Conservation (phyloP, 208 protist genomes). For the Crithidia acanthocephali region DNA sequence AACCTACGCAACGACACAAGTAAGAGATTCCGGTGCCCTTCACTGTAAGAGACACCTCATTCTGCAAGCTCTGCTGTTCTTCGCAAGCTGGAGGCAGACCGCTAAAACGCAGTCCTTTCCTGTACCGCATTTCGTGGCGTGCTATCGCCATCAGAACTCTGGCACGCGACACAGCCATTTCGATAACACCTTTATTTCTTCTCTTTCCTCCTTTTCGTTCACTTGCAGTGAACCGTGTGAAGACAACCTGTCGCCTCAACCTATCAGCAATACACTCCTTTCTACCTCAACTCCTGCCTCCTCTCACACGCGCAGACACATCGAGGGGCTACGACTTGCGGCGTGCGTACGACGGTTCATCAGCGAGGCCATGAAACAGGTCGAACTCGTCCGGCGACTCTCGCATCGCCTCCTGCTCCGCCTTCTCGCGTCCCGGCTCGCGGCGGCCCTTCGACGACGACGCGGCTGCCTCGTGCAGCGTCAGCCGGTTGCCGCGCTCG, state of each 20-base stretch:
- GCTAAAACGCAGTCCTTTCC: too few species aligned
- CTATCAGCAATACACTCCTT: too few species aligned
- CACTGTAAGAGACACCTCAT: too few species aligned
- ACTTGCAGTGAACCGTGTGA: not conserved
- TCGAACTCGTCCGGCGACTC: constrained; percentile 83
- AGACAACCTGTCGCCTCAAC: not conserved
- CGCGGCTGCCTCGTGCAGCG: constrained; percentile 29
- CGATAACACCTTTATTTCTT: too few species aligned
- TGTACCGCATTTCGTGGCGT: not conserved
- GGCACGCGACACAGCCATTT: too few species aligned
- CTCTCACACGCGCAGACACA: constrained; percentile 1
- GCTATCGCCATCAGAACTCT: too few species aligned
- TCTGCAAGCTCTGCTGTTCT: too few species aligned
- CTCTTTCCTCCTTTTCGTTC: too few species aligned
- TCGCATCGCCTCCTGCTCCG: constrained; percentile 77
- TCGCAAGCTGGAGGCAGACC: too few species aligned
- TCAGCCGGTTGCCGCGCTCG: constrained; percentile 71
- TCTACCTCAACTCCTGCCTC: constrained; percentile 4
- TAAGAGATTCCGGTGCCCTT: too few species aligned
- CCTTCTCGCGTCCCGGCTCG: constrained; percentile 41
- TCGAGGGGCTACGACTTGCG: constrained; percentile 44
- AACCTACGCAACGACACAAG: too few species aligned
- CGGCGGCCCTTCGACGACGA: constrained; percentile 18
- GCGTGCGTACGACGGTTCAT: constrained; percentile 64
- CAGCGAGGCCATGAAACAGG: constrained; percentile 85